A percentile compares a stretch with the other conserved stretches of the same genome.
phyloP scores from a whole-genome alignment of 164 flowering plant genomes.

The Stephania yunnanensis region DNA sequence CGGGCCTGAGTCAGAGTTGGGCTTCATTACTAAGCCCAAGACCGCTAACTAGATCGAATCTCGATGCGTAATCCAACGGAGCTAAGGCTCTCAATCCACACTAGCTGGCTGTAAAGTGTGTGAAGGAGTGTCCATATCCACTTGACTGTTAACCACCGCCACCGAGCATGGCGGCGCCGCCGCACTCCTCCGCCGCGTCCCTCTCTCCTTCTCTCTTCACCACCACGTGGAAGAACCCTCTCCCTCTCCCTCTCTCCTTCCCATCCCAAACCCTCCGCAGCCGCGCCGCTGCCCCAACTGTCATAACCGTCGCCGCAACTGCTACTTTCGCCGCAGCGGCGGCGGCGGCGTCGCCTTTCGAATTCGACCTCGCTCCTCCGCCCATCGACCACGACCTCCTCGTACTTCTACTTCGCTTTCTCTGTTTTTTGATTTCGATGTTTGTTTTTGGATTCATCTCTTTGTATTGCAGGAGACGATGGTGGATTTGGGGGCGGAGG shows the following conservation, averaged over 20 bases:
- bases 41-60: too few species aligned
- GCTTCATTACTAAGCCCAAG: too few species aligned
- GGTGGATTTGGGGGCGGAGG: constrained; percentile 32
- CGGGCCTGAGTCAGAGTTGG: too few species aligned
- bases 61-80: too few species aligned
- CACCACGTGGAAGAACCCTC: not conserved
- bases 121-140: too few species aligned
- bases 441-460: not conserved
- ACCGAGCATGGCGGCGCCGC: too few species aligned
- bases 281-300: not conserved
- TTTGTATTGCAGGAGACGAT: constrained; percentile 34
- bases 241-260: not conserved
- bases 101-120: too few species aligned
- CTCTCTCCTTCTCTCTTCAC: not conserved
- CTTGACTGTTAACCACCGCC: too few species aligned
- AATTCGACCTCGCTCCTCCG: constrained; percentile 62
- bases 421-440: not conserved
- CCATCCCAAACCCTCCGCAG: not conserved
- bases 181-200: too few species aligned
- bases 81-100: too few species aligned
- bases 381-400: constrained; percentile 62
- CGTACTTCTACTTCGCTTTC: constrained; percentile 17
- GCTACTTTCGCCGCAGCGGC: not conserved
- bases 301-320: not conserved
- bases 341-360: constrained; percentile 17